Conservation (phyloP, 1,139 yeast species). For the Groenewaldozyma auringiensis region DNA sequence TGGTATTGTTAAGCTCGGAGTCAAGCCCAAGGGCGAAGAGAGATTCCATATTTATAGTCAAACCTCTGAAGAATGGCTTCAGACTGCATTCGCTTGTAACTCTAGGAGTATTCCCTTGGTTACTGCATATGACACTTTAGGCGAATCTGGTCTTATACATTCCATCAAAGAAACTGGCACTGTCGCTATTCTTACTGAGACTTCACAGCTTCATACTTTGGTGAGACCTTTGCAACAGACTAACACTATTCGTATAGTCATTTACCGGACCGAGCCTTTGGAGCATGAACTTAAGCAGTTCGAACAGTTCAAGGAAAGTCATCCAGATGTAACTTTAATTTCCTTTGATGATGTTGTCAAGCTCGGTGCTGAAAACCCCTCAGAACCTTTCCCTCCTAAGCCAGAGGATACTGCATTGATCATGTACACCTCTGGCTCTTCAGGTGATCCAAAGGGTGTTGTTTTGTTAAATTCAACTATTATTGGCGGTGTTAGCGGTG, state of each 20-base stretch:
- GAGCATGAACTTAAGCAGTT: constrained; percentile 60
- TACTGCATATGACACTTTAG: constrained; percentile 95
- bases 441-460: constrained; percentile 98
- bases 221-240: constrained; percentile 67
- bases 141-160: constrained; percentile 84
- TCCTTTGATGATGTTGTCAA: constrained; percentile 59
- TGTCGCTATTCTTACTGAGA: constrained; percentile 75
- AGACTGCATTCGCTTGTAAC: constrained; percentile 69
- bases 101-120: constrained; percentile 80
- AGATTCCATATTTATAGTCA: constrained; percentile 78
- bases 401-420: constrained; percentile 81
- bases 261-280: constrained; percentile 60
- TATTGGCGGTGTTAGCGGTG: constrained; percentile 80
- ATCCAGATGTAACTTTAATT: constrained; percentile 70
- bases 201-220: constrained; percentile 56
- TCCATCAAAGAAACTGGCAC: constrained; percentile 78
- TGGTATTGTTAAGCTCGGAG: constrained; percentile 71
- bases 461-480: constrained; percentile 72
- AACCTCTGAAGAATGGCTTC: constrained; percentile 84
- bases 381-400: constrained; percentile 44
- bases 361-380: constrained; percentile 49
- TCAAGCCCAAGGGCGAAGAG: constrained; percentile 53
- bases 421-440: constrained; percentile 98
- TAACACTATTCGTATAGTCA: constrained; percentile 52
- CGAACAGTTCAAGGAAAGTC: constrained; percentile 48